phyloP scores from a whole-genome alignment of 2,329 filamentous ascomycete genomes.

The Penicillium sclerotigenum region DNA sequence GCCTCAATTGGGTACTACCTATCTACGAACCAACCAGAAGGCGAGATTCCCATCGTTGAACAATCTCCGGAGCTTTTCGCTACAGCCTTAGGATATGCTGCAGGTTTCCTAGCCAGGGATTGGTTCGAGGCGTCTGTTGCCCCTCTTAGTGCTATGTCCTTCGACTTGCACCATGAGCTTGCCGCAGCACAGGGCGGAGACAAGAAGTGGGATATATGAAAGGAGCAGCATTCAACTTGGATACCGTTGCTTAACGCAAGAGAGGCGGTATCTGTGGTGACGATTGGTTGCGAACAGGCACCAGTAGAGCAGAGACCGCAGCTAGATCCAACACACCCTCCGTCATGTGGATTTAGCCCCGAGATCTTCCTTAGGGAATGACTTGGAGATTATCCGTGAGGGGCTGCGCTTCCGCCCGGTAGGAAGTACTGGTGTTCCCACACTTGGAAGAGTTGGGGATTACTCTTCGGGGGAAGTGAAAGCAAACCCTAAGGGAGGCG shows the following conservation, averaged over 20 bases:
- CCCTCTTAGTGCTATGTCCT: constrained; percentile 64
- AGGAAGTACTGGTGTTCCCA: constrained; percentile 61
- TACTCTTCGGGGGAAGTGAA: constrained; percentile 53
- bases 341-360: constrained; percentile 58
- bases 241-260: constrained; percentile 36
- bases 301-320: constrained; percentile 58
- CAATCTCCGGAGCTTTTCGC: constrained; percentile 61
- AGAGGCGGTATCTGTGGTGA: constrained; percentile 49
- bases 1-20: constrained; percentile 71
- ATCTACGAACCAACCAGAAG: constrained; percentile 39
- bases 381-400: constrained; percentile 61
- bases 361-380: constrained; percentile 66
- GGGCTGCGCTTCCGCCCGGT: constrained; percentile 72
- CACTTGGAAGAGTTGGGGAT: constrained; percentile 59
- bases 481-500: constrained; percentile 48
- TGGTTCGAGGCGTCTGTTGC: constrained; percentile 63
- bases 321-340: constrained; percentile 47
- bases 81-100: constrained; percentile 71
- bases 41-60: constrained; percentile 58
- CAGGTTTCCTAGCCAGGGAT: constrained; percentile 69
- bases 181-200: constrained; percentile 59
- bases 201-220: constrained; percentile 56
- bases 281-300: constrained; percentile 65
- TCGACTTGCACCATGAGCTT: constrained; percentile 63
- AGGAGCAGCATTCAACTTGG: constrained; percentile 59